Evolutionary conservation across 73 alveolate genomes (phyloP).

Genomic region (Paramecium caudatum): DNA sequence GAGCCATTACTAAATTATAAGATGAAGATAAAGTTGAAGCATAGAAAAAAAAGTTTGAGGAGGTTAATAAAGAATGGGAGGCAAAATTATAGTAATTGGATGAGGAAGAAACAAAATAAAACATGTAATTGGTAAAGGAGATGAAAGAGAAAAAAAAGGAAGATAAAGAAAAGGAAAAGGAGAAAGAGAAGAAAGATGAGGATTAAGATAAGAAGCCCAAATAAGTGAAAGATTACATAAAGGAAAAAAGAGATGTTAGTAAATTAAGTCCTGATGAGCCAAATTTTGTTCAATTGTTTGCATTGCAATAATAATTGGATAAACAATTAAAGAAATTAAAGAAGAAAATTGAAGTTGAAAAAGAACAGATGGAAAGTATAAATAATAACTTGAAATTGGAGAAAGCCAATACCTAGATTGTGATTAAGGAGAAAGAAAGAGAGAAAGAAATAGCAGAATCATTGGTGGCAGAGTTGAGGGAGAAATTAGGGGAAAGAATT

Average conservation of each 20-base stretch:
- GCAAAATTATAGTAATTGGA: not conserved
- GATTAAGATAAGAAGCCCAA: not conserved
- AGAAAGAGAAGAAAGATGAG: not conserved
- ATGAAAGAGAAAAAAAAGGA: not conserved
- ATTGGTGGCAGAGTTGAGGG: not conserved
- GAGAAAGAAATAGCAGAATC: constrained; percentile 58
- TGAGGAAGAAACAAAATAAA: not conserved
- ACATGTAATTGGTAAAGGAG: not conserved
- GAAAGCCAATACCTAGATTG: not conserved
- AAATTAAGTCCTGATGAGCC: not conserved
- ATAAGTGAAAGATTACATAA: constrained; percentile 14
- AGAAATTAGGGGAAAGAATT: not conserved
- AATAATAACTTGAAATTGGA: constrained; percentile 30
- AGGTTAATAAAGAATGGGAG: not conserved
- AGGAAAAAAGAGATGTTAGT: constrained; percentile 8
- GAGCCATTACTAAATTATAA: not conserved
- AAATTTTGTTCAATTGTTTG: not conserved
- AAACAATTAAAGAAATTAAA: not conserved
- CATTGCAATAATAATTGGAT: not conserved
- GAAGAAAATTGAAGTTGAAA: not conserved
- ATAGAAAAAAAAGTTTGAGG: not conserved
- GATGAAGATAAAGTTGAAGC: not conserved
- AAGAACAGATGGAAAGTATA: constrained; percentile 14
- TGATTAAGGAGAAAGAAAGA: constrained; percentile 57
- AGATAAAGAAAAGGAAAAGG: not conserved